These are phyloP conservation scores for Kurtzmaniella fragi DNA, from an alignment of 805 yeast genomes.

Conservation along the genomic window DNA sequence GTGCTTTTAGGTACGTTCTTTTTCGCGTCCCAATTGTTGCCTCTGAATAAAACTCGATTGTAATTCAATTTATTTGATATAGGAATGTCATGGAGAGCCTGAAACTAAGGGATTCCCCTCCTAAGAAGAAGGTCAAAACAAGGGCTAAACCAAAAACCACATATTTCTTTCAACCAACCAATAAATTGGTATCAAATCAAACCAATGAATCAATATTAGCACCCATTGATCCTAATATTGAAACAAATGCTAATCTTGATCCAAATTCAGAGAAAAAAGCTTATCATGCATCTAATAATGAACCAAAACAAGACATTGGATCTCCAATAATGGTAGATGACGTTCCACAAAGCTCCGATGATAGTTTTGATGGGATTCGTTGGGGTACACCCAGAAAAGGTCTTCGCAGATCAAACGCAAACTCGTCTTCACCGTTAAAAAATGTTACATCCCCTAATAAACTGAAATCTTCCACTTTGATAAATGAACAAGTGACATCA, in stretches of 20 bases:
- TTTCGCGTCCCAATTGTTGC: no score
- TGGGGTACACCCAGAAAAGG: constrained; percentile 40
- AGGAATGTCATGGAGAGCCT: constrained; percentile 7
- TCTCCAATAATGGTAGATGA: no score
- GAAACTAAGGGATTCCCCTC: constrained; percentile 4
- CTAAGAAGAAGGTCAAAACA: constrained; percentile 8
- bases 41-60: no score
- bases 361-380: constrained; percentile 38
- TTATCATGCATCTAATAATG: no score
- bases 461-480: constrained; percentile 10
- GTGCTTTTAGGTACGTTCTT: no score
- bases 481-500: constrained; percentile 30
- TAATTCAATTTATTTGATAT: not conserved
- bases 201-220: no score
- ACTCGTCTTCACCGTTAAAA: constrained; percentile 42
- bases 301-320: no score
- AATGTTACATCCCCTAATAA: constrained; percentile 11
- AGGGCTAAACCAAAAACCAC: constrained; percentile 15
- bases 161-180: constrained; percentile 32
- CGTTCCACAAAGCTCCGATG: constrained; percentile 32
- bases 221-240: no score
- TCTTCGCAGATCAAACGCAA: constrained; percentile 4
- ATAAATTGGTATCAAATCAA: constrained; percentile 18
- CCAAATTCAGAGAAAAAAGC: no score
- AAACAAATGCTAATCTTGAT: no score